A percentile compares a stretch with the other conserved stretches of the same genome.
These are phyloP conservation scores for Trametes polyzona DNA, from an alignment of 1,284 basidiomycete genomes.

Conservation along the genomic window DNA sequence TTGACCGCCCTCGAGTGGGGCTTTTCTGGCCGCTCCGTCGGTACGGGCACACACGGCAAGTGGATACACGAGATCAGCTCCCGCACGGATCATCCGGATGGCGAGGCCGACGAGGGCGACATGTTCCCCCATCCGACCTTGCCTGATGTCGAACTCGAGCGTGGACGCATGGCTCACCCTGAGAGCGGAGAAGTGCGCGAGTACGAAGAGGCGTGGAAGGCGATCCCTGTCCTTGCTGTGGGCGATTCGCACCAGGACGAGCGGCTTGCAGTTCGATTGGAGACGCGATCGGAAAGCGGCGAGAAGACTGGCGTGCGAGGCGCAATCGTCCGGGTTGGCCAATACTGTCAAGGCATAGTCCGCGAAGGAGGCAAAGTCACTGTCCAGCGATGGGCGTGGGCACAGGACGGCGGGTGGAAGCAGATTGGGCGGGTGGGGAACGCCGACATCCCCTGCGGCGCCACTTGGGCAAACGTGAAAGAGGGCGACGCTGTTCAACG, in stretches of 20 bases:
- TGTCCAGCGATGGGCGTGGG: constrained; percentile 20
- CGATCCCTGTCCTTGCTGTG: constrained; percentile 1
- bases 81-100: constrained; percentile 15
- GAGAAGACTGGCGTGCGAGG: not conserved
- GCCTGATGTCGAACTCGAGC: constrained; percentile 17
- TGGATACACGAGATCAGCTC: constrained; percentile 27
- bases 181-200: constrained; percentile 17
- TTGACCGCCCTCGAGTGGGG: constrained; percentile 21
- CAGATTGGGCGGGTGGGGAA: constrained; percentile 9
- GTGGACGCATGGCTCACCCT: constrained; percentile 20
- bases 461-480: constrained; percentile 6
- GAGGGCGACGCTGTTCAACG: not conserved
- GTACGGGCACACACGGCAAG: constrained; percentile 13
- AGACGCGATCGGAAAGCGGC: not conserved
- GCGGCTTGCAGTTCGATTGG: constrained; percentile 10
- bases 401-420: constrained; percentile 7
- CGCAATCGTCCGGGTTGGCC: constrained; percentile 19
- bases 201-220: constrained; percentile 26
- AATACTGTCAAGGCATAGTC: constrained; percentile 22
- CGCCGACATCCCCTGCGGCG: constrained; percentile 14
- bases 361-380: constrained; percentile 6
- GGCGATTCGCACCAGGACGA: not conserved
- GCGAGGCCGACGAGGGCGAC: constrained; percentile 20
- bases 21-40: constrained; percentile 16
- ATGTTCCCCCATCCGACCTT: constrained; percentile 17